phyloP scores from a whole-genome alignment of 2,329 filamentous ascomycete species.

The Rutstroemia sp. region DNA sequence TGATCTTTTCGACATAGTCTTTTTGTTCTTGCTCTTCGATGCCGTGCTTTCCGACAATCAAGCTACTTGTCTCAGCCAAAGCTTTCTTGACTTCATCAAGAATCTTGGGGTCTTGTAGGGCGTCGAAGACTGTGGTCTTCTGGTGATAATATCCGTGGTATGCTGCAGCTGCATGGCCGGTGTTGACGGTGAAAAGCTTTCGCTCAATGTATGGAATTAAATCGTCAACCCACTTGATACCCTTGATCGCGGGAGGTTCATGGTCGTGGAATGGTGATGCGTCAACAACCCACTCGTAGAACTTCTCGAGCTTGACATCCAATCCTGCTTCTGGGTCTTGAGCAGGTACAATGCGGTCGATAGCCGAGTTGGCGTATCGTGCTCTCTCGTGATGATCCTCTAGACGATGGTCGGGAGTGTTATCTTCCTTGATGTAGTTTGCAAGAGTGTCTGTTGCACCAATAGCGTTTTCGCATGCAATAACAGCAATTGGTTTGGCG shows the following conservation, averaged over 20 bases:
- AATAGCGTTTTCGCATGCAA: conserved; percentile 98
- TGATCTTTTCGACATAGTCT: conserved; percentile 85
- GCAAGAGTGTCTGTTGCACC: conserved; percentile 86
- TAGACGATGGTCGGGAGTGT: conserved; percentile 62
- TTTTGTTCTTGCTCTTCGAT: conserved; percentile 70
- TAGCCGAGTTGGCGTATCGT: conserved; percentile 93
- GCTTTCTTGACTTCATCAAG: conserved; percentile 71
- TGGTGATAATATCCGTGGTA: conserved; percentile 88
- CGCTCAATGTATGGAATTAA: conserved; percentile 95
- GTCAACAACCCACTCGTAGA: conserved; percentile 98
- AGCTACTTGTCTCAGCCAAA: conserved; percentile 74
- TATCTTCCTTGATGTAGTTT: conserved; percentile 67
- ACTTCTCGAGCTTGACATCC: conserved; percentile 93
- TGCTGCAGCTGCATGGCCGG: conserved; percentile 88
- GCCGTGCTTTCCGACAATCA: conserved; percentile 82
- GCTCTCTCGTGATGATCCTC: conserved; percentile 65
- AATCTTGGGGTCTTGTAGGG: conserved; percentile 74
- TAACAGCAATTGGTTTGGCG: conserved; percentile 70
- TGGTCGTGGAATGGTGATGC: conserved; percentile 70
- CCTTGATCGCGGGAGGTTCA: conserved; percentile 67
- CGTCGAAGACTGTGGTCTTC: conserved; percentile 84
- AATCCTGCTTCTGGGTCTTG: conserved; percentile 75
- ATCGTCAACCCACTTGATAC: conserved; percentile 88
- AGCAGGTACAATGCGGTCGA: conserved; percentile 94
- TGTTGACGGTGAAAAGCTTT: conserved; percentile 99